Base-by-base conservation (phyloP, 257 asterid genomes). In the Nicotiana knightiana region DNA sequence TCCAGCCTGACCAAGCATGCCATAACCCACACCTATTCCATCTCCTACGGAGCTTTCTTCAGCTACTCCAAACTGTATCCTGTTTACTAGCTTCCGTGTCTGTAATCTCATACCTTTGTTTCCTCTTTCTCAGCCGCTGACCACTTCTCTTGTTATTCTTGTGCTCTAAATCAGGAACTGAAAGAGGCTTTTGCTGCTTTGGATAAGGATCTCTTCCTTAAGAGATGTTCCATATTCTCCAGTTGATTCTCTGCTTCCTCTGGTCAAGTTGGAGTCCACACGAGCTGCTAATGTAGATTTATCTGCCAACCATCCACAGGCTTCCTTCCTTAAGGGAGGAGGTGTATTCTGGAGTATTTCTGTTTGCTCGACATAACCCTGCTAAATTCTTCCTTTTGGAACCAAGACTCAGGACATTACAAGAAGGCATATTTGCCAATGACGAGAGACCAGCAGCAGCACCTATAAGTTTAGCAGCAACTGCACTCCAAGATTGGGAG, bases 11-110 rank as follows among this genome's bases (percentile, higher is more conserved):
- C 98, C 98, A 9, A 94, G 97, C 98, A 94, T 94, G 83, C 98
- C 98, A 78, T 95, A 95, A 16, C 98, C 98, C 90, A 93, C 98
- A 5, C 98, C 97, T 37, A 94, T 91, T 66, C 97, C 98, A 90
- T 95, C 98, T 81, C 98, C 98, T 87, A 93, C 86, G 65, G 98
- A 95, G 87, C 98, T 95, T 91, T 95, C 98, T 87, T 95, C 98
- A 37, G 96, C 97, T 57, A 92, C 83, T 64, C 97, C 97, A 81
- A 95, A 95, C 86, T 90, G 93, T 98, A 95, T 95, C 86, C 98
- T 91, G 84, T 94, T 94, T n/a, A 95, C 96, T 82, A 92, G 92
- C 92, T 95, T 95, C 85, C 97, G 89, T 98, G 86, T 95, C 98
- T 5, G 98, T 93, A 85, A 95, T 83, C 11, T 32, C 78, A 46